Conservation (phyloP, 2,329 filamentous ascomycete genomes). For the Beauveria sp. region DNA sequence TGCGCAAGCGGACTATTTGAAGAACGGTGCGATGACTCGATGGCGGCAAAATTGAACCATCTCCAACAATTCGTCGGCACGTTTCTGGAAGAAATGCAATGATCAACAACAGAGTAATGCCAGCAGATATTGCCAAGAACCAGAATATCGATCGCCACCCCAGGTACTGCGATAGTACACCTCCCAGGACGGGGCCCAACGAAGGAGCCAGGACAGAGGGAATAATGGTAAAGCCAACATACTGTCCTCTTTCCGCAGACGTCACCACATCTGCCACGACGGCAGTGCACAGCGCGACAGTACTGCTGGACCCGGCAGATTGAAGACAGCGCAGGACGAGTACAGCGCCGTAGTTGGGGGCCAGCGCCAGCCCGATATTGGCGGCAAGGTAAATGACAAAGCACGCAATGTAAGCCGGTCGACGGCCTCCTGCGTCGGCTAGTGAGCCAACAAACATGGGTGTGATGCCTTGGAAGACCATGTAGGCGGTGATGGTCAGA, state of each 20-base stretch:
- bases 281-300: slow-evolving; percentile 47
- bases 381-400: slow-evolving; percentile 46
- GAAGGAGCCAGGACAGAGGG: slow-evolving; percentile 41
- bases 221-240: slow-evolving; percentile 45
- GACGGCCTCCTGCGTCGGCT: slow-evolving; percentile 45
- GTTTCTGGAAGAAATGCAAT: slow-evolving; percentile 47
- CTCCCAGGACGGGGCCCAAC: slow-evolving; percentile 50
- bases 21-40: slow-evolving; percentile 27
- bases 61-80: slow-evolving; percentile 39
- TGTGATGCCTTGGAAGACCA: slow-evolving; percentile 53
- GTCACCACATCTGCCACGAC: slow-evolving; percentile 59
- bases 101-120: slow-evolving; percentile 34
- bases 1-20: slow-evolving; percentile 20
- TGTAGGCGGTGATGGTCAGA: slow-evolving; percentile 46
- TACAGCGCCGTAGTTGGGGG: slow-evolving; percentile 40
- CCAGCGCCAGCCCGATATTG: slow-evolving; percentile 45
- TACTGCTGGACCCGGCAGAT: slow-evolving; percentile 50
- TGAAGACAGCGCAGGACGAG: slow-evolving; percentile 49
- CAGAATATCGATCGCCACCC: slow-evolving; percentile 57
- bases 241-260: slow-evolving; percentile 52
- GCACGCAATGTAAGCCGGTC: slow-evolving; percentile 45
- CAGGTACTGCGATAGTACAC: slow-evolving; percentile 46
- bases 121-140: slow-evolving; percentile 45
- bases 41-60: slow-evolving; percentile 41
- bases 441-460: slow-evolving; percentile 50